Evolutionary conservation across 768 basidiomycete species (phyloP).

Genomic region (Phlebiopsis flavidoalba): DNA sequence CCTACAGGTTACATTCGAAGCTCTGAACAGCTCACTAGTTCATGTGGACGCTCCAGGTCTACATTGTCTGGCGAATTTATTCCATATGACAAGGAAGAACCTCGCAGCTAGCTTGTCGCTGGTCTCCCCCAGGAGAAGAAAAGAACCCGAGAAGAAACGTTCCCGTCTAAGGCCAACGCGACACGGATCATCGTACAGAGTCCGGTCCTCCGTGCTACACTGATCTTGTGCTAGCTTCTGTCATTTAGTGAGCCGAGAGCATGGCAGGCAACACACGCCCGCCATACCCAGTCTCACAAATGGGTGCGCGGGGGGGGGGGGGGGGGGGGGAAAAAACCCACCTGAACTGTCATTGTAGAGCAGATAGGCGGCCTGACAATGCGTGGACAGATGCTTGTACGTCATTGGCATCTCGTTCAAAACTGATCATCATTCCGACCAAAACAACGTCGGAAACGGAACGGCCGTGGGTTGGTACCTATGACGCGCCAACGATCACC

Average conservation of each 20-base stretch:
- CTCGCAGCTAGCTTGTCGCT: neutral
- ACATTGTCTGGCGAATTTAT: neutral
- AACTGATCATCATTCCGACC: no score
- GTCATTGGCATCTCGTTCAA: no score
- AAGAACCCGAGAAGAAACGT: neutral
- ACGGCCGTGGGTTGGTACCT: no score
- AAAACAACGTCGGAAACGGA: no score
- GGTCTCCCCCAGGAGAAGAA: no score
- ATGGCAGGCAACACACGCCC: neutral
- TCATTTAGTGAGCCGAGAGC: neutral
- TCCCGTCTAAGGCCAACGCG: neutral
- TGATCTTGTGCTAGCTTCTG: neutral
- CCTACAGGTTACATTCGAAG: neutral
- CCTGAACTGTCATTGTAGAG: no score
- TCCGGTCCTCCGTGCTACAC: neutral
- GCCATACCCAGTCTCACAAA: neutral
- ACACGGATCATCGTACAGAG: neutral
- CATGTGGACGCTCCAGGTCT: neutral
- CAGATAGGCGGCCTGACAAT: no score
- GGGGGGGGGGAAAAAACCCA: no score
- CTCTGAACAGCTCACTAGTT: no score
- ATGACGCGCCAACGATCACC: no score
- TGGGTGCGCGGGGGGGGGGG: no score
- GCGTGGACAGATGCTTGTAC: no score
- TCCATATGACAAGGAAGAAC: neutral